A percentile compares a stretch with the other conserved stretches of the same genome.
phyloP scores from a whole-genome alignment of 495 filamentous ascomycete genomes.

The Melanomma pulvis-pyrius region DNA sequence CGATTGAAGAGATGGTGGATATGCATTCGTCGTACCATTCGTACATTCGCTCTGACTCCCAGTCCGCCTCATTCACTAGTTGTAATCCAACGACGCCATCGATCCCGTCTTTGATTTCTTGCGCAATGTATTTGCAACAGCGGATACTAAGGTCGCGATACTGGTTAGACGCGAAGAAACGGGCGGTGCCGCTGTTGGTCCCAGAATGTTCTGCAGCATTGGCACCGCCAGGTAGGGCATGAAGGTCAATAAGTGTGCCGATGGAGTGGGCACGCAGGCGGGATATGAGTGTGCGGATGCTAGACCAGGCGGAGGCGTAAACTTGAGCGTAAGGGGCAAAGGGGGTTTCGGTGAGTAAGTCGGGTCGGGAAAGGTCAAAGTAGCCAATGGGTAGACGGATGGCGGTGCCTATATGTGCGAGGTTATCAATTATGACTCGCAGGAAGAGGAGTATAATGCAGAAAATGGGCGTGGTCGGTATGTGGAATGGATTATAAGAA shows the following conservation, averaged over 20 bases:
- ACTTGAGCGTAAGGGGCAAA: conserved; percentile 51
- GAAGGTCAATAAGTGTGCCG: conserved; percentile 58
- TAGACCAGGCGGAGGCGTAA: conserved; percentile 55
- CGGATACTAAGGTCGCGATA: conserved; percentile 46
- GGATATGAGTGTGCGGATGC: conserved; percentile 47
- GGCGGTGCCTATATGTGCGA: conserved; percentile 48
- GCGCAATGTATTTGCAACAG: conserved; percentile 51
- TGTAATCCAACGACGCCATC: conserved; percentile 55
- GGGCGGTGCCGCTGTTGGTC: conserved; percentile 49
- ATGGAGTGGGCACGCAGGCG: conserved; percentile 51
- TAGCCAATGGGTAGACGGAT: conserved; percentile 61
- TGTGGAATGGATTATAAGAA: neutral
- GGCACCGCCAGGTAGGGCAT: conserved; percentile 59
- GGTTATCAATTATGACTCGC: neutral
- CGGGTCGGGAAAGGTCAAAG: conserved; percentile 52
- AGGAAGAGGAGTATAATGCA: no score
- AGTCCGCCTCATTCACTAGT: conserved; percentile 56
- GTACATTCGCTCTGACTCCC: conserved; percentile 52
- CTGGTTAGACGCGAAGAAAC: conserved; percentile 48
- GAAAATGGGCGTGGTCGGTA: no score
- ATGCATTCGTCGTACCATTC: conserved; percentile 58
- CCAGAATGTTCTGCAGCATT: conserved; percentile 56
- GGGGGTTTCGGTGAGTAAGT: conserved; percentile 52
- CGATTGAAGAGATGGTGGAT: conserved; percentile 47
- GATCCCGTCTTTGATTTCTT: conserved; percentile 46